These are phyloP conservation scores for Ogataea pilisensis DNA, from an alignment of 805 yeast genomes.

Conservation along the genomic window DNA sequence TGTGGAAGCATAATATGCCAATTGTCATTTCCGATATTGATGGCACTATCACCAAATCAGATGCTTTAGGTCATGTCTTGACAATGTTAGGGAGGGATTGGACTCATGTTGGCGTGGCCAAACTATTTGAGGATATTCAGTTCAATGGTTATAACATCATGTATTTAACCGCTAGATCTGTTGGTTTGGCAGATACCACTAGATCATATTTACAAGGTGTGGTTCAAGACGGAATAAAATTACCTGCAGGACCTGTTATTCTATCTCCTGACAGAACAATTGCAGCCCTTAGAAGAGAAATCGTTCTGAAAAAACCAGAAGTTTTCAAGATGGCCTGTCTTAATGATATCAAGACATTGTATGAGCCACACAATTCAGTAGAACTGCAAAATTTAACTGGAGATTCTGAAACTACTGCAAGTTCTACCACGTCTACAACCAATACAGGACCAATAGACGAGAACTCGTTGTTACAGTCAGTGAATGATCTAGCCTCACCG, in stretches of 20 bases:
- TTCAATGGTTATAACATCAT: conserved; percentile 88
- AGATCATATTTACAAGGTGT: conserved; percentile 77
- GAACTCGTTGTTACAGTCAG: no score
- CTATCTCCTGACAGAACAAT: conserved; percentile 94
- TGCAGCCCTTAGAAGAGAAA: conserved; percentile 90
- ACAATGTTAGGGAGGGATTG: conserved; percentile 94
- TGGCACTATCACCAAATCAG: conserved; percentile 96
- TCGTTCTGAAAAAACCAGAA: conserved; percentile 91
- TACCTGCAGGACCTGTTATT: conserved; percentile 92
- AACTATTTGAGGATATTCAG: conserved; percentile 79
- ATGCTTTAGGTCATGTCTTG: conserved; percentile 93
- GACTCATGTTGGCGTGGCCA: conserved; percentile 97
- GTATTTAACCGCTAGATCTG: conserved; percentile 92
- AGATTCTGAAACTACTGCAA: not conserved
- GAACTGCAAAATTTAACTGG: not conserved
- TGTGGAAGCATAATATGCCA: conserved; percentile 83
- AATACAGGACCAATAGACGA: no score
- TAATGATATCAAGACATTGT: conserved; percentile 75
- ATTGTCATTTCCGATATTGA: conserved; percentile 96
- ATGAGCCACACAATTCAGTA: conserved; percentile 24
- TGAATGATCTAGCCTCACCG: no score
- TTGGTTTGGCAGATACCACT: conserved; percentile 92
- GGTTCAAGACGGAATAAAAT: conserved; percentile 63
- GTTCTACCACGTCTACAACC: not conserved
- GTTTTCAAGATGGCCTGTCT: conserved; percentile 98